Conservation (phyloP, 2,329 filamentous ascomycete species). For the Talaromyces sp. region DNA sequence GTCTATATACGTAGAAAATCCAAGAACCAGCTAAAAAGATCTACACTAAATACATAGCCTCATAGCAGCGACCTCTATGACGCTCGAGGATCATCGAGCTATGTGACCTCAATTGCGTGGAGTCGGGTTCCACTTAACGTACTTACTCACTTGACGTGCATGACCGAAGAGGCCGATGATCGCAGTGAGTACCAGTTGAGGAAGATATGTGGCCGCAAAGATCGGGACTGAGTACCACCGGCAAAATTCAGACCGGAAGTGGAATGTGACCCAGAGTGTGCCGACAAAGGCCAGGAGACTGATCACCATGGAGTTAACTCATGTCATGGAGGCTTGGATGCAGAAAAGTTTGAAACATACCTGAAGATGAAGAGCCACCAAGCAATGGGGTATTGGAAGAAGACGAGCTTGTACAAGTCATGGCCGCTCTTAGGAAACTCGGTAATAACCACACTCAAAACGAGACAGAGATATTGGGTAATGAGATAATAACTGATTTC, state of each 20-base stretch:
- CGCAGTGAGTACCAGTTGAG: slow-evolving; percentile 44
- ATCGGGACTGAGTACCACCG: slow-evolving; percentile 39
- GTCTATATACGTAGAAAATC: background rate
- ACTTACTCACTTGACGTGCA: slow-evolving; percentile 45
- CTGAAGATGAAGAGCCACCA: slow-evolving; percentile 47
- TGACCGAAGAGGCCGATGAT: slow-evolving; percentile 48
- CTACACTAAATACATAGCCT: background rate
- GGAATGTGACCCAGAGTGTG: slow-evolving; percentile 47
- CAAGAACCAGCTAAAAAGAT: background rate
- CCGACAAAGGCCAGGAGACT: slow-evolving; percentile 43
- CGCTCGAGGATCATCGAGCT: background rate
- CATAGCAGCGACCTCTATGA: background rate
- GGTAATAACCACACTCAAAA: slow-evolving; percentile 45
- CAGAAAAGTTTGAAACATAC: slow-evolving; percentile 24
- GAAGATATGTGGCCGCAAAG: slow-evolving; percentile 44
- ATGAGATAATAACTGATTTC: slow-evolving; percentile 50
- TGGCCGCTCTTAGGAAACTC: slow-evolving; percentile 40
- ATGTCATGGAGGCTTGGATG: background rate
- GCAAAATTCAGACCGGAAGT: slow-evolving; percentile 47
- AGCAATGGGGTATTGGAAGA: slow-evolving; percentile 48
- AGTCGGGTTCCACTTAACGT: slow-evolving; percentile 50
- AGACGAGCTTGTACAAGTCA: slow-evolving; percentile 41
- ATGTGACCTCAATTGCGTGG: slow-evolving; percentile 19
- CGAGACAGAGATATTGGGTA: slow-evolving; percentile 47
- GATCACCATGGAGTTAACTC: background rate